These are phyloP conservation scores for Erodium moschatum DNA, from an alignment of 441 rosid species.

Conservation along the genomic window DNA sequence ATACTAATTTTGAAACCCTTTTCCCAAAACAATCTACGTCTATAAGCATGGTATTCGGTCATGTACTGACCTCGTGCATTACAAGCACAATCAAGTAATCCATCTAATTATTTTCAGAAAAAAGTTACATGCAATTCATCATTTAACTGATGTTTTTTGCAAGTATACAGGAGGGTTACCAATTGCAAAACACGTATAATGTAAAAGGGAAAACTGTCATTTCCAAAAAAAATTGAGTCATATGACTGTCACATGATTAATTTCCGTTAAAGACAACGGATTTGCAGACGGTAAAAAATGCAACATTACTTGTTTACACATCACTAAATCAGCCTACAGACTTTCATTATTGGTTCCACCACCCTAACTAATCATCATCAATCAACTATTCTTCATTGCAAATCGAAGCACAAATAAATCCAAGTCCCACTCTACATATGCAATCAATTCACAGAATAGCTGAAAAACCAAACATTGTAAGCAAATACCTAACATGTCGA, in stretches of 20 bases:
- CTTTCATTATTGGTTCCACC: not conserved
- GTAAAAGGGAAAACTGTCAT: too few relatives aligned
- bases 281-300: too few relatives aligned
- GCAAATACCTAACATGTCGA: conserved; percentile 66
- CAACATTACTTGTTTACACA: not conserved
- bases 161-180: too few relatives aligned
- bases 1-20: not conserved
- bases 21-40: not conserved
- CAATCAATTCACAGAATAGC: not conserved
- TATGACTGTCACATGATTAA: too few relatives aligned
- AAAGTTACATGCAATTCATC: not conserved
- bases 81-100: not conserved
- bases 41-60: not conserved
- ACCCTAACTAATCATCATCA: not conserved
- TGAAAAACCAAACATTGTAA: not conserved
- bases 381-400: not conserved
- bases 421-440: not conserved
- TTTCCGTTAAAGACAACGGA: too few relatives aligned
- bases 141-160: too few relatives aligned
- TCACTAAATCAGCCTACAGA: too few relatives aligned
- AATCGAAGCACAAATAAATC: not conserved
- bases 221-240: too few relatives aligned
- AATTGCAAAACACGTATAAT: too few relatives aligned
- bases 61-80: not conserved
- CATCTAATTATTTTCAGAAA: not conserved